A percentile compares a stretch with the other conserved stretches of the same genome.
phyloP scores from a whole-genome alignment of 169 alveolate genomes.

The Plasmodium chabaudi region DNA sequence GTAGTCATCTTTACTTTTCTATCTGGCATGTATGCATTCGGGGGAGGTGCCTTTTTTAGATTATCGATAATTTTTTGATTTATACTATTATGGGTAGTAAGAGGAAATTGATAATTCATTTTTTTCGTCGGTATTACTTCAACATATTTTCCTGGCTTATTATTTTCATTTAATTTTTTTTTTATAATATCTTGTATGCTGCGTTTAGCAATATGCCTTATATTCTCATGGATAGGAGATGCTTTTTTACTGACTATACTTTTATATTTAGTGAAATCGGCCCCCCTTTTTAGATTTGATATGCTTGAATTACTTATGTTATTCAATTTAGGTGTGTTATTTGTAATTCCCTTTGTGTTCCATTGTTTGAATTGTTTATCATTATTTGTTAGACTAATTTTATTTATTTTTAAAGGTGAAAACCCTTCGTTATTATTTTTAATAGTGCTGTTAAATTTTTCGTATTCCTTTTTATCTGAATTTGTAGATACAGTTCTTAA shows the following conservation, averaged over 20 bases:
- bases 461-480: slow-evolving; percentile 7
- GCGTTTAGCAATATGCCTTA: no score
- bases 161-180: not conserved
- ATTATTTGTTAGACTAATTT: slow-evolving; percentile 11
- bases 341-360: not conserved
- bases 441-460: not conserved
- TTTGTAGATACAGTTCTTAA: not conserved
- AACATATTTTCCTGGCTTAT: not conserved
- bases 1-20: not conserved
- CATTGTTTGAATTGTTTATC: not conserved
- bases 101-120: slow-evolving; percentile 6
- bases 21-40: not conserved
- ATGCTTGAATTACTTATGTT: no score
- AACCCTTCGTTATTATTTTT: not conserved
- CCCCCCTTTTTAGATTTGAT: no score
- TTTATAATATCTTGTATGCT: not conserved
- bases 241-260: no score
- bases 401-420: slow-evolving; percentile 8
- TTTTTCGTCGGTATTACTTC: not conserved
- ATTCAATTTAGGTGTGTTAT: no score
- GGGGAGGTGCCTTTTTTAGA: not conserved
- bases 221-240: no score
- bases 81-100: slow-evolving; percentile 16
- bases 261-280: no score
- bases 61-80: not conserved